A percentile compares a stretch with the other conserved stretches of the same genome.
Conservation (phyloP, 106 monocot species). For the Platanthera guangdongensis region DNA sequence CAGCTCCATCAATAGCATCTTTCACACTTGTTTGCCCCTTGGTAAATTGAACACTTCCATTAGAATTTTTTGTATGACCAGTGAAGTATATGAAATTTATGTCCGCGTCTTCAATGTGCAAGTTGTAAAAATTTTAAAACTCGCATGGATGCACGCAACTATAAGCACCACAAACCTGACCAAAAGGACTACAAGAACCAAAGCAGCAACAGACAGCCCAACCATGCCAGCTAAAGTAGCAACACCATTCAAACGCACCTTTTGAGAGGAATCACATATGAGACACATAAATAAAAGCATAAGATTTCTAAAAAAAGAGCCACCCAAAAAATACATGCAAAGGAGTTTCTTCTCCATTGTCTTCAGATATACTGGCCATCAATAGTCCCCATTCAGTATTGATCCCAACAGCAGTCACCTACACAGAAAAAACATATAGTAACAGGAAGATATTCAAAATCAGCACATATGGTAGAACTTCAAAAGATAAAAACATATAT, state of each 20-base stretch:
- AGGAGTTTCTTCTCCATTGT: conserved; percentile 93
- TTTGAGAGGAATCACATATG: conserved; percentile 8
- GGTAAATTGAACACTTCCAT: conserved; percentile 28
- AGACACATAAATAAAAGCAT: neutral
- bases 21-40: conserved; percentile 19
- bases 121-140: neutral
- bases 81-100: conserved; percentile 22
- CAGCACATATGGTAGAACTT: neutral
- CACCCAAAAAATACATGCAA: conserved; percentile 51
- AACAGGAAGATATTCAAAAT: neutral
- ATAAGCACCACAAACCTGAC: conserved; percentile 37
- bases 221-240: conserved; percentile 90
- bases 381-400: conserved; percentile 97
- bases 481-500: neutral
- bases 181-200: conserved; percentile 73
- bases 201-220: conserved; percentile 65
- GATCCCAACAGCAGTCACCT: conserved; percentile 81
- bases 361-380: conserved; percentile 96
- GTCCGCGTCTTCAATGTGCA: neutral
- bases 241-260: conserved; percentile 96
- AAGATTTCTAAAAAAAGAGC: neutral
- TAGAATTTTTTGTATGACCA: conserved; percentile 23
- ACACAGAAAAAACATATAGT: neutral
- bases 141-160: neutral
- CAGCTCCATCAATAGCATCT: conserved; percentile 14